phyloP scores from a whole-genome alignment of 2,329 filamentous ascomycete genomes.

The Magnaporthiopsis incrustans region DNA sequence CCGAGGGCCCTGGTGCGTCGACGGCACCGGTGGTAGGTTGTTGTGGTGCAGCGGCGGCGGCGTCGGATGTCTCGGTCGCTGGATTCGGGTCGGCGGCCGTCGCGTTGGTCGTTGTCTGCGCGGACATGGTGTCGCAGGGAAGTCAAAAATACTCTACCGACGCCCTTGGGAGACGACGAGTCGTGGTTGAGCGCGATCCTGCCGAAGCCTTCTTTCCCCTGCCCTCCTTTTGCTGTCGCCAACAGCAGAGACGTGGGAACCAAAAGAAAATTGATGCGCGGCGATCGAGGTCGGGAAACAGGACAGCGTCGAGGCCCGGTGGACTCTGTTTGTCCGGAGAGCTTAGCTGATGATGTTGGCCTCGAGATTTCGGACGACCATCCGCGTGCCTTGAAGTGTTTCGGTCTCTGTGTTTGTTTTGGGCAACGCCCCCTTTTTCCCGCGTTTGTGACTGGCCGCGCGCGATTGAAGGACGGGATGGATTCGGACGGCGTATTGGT shows the following conservation, averaged over 20 bases:
- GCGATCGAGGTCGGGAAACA: not conserved
- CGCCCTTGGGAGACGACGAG: not conserved
- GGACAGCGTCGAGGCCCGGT: not conserved
- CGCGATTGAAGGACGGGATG: not conserved
- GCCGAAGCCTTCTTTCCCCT: not conserved
- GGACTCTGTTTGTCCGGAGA: not conserved
- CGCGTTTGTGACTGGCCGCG: not conserved
- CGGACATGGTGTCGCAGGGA: not conserved
- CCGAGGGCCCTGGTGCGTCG: not conserved
- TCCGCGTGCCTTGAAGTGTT: not conserved
- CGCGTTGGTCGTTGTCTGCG: not conserved
- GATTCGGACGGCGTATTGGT: not conserved
- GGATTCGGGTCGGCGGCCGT: slow-evolving; percentile 26
- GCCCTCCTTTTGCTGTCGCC: not conserved
- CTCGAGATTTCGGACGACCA: not conserved
- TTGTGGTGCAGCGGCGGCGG: not conserved
- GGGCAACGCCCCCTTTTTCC: not conserved
- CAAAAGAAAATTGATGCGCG: not conserved
- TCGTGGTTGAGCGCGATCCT: not conserved
- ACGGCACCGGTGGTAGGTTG: not conserved
- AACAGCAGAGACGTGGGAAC: not conserved
- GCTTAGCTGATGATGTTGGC: not conserved
- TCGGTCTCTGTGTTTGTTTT: not conserved
- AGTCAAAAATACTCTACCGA: not conserved
- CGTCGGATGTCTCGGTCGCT: slow-evolving; percentile 14